Evolutionary conservation across 306 rosid species (phyloP).

Genomic region (Malus fusca): DNA sequence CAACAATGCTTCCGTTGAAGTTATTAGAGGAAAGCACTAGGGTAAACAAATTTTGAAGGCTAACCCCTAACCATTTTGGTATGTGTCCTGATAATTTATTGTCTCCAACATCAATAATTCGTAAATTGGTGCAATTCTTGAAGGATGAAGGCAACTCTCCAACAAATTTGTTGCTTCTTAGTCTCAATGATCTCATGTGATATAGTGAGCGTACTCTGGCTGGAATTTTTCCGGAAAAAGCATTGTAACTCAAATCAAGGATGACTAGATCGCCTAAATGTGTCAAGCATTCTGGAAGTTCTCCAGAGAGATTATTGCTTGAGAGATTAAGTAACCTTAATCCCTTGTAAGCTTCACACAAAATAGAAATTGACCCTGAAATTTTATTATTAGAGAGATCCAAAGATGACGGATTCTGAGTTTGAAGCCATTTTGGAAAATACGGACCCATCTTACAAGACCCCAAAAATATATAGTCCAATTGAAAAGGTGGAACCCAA

Average conservation of each 20-base stretch:
- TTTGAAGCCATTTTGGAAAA: conserved; percentile 21
- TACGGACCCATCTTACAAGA: not conserved
- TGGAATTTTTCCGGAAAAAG: too few relatives aligned
- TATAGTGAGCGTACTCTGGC: too few relatives aligned
- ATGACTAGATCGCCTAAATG: not conserved
- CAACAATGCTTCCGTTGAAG: not conserved
- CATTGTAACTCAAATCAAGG: too few relatives aligned
- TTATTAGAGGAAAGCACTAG: not conserved
- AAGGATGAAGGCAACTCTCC: too few relatives aligned
- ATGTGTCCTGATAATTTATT: not conserved
- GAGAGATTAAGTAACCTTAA: too few relatives aligned
- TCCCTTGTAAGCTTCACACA: too few relatives aligned
- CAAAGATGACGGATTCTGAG: not conserved
- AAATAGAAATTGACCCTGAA: too few relatives aligned
- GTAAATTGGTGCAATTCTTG: too few relatives aligned
- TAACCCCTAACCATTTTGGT: conserved; percentile 4
- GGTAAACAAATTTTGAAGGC: not conserved
- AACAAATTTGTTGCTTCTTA: too few relatives aligned
- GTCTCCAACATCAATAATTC: conserved; percentile 12
- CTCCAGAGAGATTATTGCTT: too few relatives aligned
- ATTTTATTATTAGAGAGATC: conserved; percentile 2
- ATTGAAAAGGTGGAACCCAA: conserved; percentile 6
- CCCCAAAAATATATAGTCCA: rapidly evolving
- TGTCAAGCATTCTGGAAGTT: too few relatives aligned
- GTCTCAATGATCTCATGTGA: too few relatives aligned